phyloP scores from a whole-genome alignment of 805 yeast species.

The Lachancea sp. region DNA sequence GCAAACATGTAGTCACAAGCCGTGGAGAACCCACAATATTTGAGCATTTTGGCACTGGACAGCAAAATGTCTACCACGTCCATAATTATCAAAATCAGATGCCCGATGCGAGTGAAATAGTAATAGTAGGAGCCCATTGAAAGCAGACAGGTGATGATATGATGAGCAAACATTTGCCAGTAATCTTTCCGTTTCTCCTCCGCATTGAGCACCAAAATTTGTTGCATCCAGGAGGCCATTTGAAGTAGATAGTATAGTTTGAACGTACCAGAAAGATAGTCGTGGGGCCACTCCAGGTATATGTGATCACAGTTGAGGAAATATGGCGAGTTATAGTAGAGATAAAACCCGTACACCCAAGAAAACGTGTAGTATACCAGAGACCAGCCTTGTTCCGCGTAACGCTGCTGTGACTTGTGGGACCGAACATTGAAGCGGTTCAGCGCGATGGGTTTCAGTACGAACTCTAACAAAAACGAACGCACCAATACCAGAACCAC shows the following conservation, averaged over 20 bases:
- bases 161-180: conserved; percentile 82
- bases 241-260: conserved; percentile 69
- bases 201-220: conserved; percentile 65
- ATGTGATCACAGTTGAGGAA: conserved; percentile 50
- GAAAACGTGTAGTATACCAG: conserved; percentile 51
- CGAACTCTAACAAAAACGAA: conserved; percentile 50
- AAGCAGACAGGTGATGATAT: conserved; percentile 67
- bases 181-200: conserved; percentile 81
- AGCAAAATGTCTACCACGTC: conserved; percentile 74
- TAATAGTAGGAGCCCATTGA: conserved; percentile 66
- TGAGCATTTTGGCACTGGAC: conserved; percentile 67
- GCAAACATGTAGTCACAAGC: conserved; percentile 67
- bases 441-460: conserved; percentile 52
- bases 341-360: conserved; percentile 48
- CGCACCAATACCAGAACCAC: conserved; percentile 53
- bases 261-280: conserved; percentile 42
- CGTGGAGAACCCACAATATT: conserved; percentile 55
- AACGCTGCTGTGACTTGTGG: conserved; percentile 53
- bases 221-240: conserved; percentile 76
- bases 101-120: conserved; percentile 72
- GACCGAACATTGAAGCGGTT: conserved; percentile 38
- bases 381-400: conserved; percentile 85
- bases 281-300: conserved; percentile 72
- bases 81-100: conserved; percentile 71
- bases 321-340: conserved; percentile 56